phyloP scores from a whole-genome alignment of 108 stramenopile genomes.

The Pseudonitzschia pungens region DNA sequence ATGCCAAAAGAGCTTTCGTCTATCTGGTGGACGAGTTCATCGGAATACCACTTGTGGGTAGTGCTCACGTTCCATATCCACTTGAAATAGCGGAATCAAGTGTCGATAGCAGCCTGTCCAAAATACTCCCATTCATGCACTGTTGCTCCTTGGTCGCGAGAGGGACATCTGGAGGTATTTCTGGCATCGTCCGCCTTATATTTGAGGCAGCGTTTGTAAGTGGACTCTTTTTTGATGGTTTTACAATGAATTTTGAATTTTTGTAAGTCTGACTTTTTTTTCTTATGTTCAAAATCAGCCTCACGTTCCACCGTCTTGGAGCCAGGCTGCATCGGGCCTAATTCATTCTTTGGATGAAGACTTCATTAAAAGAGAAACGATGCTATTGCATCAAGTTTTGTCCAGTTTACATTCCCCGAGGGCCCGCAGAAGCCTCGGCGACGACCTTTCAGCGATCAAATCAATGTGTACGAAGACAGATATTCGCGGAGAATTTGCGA shows the following conservation, averaged over 20 bases:
- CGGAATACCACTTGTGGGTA: slow-evolving; percentile 45
- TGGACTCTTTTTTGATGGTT: background rate
- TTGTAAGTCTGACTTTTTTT: background rate
- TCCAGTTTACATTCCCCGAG: slow-evolving; percentile 18
- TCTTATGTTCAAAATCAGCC: slow-evolving; percentile 18
- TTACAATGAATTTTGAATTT: background rate
- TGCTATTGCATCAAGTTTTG: slow-evolving; percentile 28
- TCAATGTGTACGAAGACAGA: slow-evolving; percentile 36
- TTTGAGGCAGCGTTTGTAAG: slow-evolving; percentile 46
- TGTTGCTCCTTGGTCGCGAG: slow-evolving; percentile 41
- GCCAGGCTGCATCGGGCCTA: slow-evolving; percentile 25
- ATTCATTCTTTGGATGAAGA: slow-evolving; percentile 33
- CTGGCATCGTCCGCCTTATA: slow-evolving; percentile 50
- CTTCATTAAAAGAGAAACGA: slow-evolving; percentile 23
- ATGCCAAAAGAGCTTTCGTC: slow-evolving; percentile 44
- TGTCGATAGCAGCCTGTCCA: slow-evolving; percentile 30
- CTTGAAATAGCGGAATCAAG: slow-evolving; percentile 34
- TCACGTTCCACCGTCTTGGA: slow-evolving; percentile 50
- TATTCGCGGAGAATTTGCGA: slow-evolving; percentile 42
- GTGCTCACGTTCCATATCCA: slow-evolving; percentile 27
- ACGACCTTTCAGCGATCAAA: slow-evolving; percentile 30
- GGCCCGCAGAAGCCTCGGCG: slow-evolving; percentile 3
- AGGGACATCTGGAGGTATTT: slow-evolving; percentile 35
- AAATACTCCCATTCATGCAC: slow-evolving; percentile 64
- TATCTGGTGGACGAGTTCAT: slow-evolving; percentile 68